Percentiles rank a stretch among this genome's conserved stretches.
Evolutionary conservation across 148 eudicot species (phyloP).

Genomic region (Vaccinium macrocarpon): DNA sequence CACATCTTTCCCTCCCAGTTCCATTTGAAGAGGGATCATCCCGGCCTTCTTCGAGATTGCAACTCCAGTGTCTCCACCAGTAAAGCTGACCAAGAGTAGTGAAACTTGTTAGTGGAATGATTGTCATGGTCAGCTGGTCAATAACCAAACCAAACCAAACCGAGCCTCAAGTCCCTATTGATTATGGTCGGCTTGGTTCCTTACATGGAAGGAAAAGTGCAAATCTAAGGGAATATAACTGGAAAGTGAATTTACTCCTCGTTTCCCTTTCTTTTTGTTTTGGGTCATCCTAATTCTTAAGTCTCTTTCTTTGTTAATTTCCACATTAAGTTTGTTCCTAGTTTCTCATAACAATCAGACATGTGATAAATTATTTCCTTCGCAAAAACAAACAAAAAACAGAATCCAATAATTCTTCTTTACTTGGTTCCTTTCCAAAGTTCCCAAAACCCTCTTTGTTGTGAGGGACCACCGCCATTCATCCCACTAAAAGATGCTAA

Average conservation of each 20-base stretch:
- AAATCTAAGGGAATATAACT: background rate
- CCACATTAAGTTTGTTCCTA: background rate
- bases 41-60: slow-evolving; percentile 97
- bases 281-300: background rate
- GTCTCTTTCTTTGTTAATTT: background rate
- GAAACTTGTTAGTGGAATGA: background rate
- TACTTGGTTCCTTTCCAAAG: background rate
- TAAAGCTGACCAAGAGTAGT: slow-evolving; percentile 51
- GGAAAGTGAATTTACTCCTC: background rate
- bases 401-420: background rate
- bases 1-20: slow-evolving; percentile 97
- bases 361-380: background rate
- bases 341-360: background rate
- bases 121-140: background rate
- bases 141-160: background rate
- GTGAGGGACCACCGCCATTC: background rate
- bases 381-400: background rate
- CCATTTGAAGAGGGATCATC: slow-evolving; percentile 97
- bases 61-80: slow-evolving; percentile 97
- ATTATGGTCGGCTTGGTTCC: background rate
- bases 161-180: background rate
- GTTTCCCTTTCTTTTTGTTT: background rate
- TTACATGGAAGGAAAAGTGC: background rate
- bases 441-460: background rate
- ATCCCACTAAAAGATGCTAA: background rate